Conservation (phyloP, 441 rosid species). For the Adansonia rubrostipa region DNA sequence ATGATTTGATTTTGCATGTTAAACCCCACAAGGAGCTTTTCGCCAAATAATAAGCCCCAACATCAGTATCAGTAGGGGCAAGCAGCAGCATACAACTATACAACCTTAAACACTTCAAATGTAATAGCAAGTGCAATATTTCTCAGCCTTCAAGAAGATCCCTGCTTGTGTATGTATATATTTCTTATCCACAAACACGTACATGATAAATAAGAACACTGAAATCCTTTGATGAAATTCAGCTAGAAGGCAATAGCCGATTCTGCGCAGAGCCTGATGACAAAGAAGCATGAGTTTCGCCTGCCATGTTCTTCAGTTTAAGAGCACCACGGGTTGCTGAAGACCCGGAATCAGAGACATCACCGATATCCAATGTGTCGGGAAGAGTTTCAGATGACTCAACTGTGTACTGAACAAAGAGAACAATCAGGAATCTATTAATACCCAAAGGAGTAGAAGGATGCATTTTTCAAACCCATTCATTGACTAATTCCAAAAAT, state of each 20-base stretch:
- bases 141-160: constrained; percentile 28
- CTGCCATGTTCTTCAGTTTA: constrained; percentile 53
- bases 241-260: constrained; percentile 41
- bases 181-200: constrained; percentile 36
- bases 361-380: constrained; percentile 79
- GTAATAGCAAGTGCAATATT: constrained; percentile 24
- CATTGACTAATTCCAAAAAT: not conserved
- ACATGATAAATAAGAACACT: not conserved
- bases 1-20: constrained; percentile 23
- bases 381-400: constrained; percentile 70
- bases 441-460: not conserved
- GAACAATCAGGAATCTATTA: constrained; percentile 5
- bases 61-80: constrained; percentile 15
- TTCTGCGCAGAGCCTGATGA: constrained; percentile 41
- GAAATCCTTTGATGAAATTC: constrained; percentile 12
- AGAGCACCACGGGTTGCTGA: constrained; percentile 41
- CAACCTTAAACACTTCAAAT: constrained; percentile 26
- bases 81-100: constrained; percentile 42
- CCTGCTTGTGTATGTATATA: constrained; percentile 37
- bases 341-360: constrained; percentile 49
- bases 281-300: constrained; percentile 38
- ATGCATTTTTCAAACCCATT: not conserved
- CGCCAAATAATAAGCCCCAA: constrained; percentile 24
- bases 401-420: constrained; percentile 42
- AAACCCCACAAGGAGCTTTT: constrained; percentile 30